Base-by-base conservation (phyloP, 1,139 yeast species). In the Debaryomyces udenii region DNA sequence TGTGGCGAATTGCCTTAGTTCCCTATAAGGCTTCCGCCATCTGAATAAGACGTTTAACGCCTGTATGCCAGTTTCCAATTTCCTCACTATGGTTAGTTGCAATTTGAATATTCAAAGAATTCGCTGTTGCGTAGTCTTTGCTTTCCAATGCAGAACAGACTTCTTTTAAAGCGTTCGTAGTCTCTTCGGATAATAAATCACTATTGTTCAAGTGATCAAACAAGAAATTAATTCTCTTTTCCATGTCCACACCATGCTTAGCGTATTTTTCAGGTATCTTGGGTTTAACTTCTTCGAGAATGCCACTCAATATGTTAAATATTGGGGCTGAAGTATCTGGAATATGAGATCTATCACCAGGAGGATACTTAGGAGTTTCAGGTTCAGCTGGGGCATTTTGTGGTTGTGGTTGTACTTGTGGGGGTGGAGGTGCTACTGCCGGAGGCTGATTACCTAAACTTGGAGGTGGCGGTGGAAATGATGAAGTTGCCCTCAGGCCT, bases 11-110 rank as follows among this genome's bases (percentile, higher is more conserved):
- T 20, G 14, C 29, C 18, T 23, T 13, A 6, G 14, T 7, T 42
- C 49, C 52, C 39, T 52, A 61, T 57, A 70, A 61, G 13, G 79
- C 83, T 51, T 76, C 80, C 34, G 76, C 80, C 82, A 93, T 86
- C 47, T 86, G 87, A 47, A 93, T 82, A 52, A 93, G 76, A 54
- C 97, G 80, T 66, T 86, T 89, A 39, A 93, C 85, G 55, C 99
- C 99, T 18, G 88, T 81, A 69, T 88, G 81, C 99, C 99, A 93
- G 53, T 86, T 82, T 9, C 96, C 96, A 50, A 87, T 81, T 61
- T 91, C 96, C 32, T 78, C 81, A 37, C 84, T 77, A 52, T 80
- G 78, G 30, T 78, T 76, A 6, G 90, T 77, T 37, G 87, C 78
- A 50, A 93, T 76, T 40, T 82, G 80, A 36, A 74, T 64, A 49